These are phyloP conservation scores for Furculomyces boomerangus DNA, from an alignment of 371 early-diverging fungal genomes.

Conservation along the genomic window DNA sequence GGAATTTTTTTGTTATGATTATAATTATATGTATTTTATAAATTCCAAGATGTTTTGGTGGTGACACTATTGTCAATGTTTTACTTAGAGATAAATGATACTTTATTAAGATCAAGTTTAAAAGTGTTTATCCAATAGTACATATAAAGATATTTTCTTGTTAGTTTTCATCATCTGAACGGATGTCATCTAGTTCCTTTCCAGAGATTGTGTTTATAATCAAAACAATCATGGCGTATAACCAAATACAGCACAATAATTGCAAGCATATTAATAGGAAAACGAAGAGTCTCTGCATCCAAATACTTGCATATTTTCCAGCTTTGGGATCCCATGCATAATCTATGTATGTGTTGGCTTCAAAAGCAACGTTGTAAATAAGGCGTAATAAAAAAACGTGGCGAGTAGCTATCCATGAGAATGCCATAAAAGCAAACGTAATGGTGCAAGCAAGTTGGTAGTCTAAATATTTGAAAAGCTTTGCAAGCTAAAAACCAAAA, in stretches of 20 bases:
- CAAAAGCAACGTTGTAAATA: constrained; percentile 13
- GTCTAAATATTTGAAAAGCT: constrained; percentile 50
- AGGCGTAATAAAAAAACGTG: constrained; percentile 34
- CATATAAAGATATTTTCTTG: no score
- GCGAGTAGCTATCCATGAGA: constrained; percentile 60
- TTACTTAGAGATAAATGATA: no score
- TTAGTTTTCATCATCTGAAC: constrained; percentile 27
- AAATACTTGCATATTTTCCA: constrained; percentile 8
- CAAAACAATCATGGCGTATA: constrained; percentile 45
- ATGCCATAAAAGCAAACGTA: constrained; percentile 50
- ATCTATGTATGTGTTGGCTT: constrained; percentile 4
- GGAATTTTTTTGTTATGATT: no score
- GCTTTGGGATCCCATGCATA: constrained; percentile 7
- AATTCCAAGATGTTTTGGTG: no score
- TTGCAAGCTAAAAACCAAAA: no score
- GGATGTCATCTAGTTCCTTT: constrained; percentile 44
- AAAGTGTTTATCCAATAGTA: no score
- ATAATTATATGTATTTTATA: no score
- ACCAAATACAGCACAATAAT: constrained; percentile 54
- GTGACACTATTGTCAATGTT: no score
- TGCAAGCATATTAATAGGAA: constrained; percentile 37
- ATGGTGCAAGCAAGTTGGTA: constrained; percentile 39
- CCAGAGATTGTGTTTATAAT: constrained; percentile 39
- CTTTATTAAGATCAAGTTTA: no score
- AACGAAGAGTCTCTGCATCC: constrained; percentile 24